phyloP scores from a whole-genome alignment of 2,329 filamentous ascomycete species.

The Neoascochyta sp. region DNA sequence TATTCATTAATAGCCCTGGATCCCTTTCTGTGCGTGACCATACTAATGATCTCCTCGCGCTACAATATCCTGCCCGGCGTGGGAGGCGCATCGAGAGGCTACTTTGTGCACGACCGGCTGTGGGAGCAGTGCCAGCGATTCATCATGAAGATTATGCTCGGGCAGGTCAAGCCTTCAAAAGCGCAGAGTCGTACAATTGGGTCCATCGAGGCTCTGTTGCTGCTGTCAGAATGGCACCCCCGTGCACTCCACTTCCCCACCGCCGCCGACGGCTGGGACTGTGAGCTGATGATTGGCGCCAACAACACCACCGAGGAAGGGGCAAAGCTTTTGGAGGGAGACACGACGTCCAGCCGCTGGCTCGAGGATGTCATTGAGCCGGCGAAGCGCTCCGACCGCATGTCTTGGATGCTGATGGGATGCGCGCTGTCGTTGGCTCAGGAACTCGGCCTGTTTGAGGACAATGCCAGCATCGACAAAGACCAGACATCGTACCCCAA shows the following conservation, averaged over 20 bases:
- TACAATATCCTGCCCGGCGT: slow-evolving; percentile 43
- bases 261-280: slow-evolving; percentile 54
- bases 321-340: slow-evolving; percentile 33
- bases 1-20: slow-evolving; percentile 49
- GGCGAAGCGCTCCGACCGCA: slow-evolving; percentile 53
- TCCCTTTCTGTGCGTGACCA: slow-evolving; percentile 52
- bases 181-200: slow-evolving; percentile 51
- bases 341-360: slow-evolving; percentile 44
- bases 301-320: slow-evolving; percentile 40
- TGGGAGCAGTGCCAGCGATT: slow-evolving; percentile 55
- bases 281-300: slow-evolving; percentile 47
- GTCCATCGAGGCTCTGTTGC: slow-evolving; percentile 51
- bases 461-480: slow-evolving; percentile 36
- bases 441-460: slow-evolving; percentile 51
- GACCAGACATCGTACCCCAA: slow-evolving; percentile 35
- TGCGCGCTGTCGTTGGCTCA: slow-evolving; percentile 52
- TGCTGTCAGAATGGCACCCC: slow-evolving; percentile 58
- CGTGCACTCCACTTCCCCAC: slow-evolving; percentile 54
- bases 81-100: slow-evolving; percentile 46
- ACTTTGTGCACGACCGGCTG: slow-evolving; percentile 53
- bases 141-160: slow-evolving; percentile 52
- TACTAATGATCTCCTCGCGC: slow-evolving; percentile 54
- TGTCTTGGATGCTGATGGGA: slow-evolving; percentile 60
- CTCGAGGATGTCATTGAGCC: slow-evolving; percentile 54
- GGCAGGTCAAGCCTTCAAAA: slow-evolving; percentile 52